Base-by-base conservation (phyloP, 371 early-diverging fungal species). In the Lichtheimia ornata region DNA sequence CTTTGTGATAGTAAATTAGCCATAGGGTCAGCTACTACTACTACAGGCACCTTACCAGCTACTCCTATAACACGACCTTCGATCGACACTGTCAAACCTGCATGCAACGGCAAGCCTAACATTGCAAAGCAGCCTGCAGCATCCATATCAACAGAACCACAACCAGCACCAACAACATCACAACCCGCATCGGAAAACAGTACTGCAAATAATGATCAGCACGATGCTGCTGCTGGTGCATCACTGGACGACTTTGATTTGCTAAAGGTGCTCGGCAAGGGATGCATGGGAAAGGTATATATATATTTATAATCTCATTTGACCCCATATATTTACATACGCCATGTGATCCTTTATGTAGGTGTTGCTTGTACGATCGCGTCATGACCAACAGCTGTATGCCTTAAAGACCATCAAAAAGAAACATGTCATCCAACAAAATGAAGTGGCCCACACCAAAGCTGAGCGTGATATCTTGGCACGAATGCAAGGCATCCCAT, bases 361-460 rank as follows among this genome's bases (percentile, higher is more conserved):
- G 35, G 35, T 35, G 11, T 63, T 90, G 50, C 70, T 91, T 41
- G 86, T 84, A 0, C 73, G 82, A 25, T 81, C 89, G 42, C 73
- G 68, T 44, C 70, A 70, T 53, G 74, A 79, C 25, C 67, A 74
- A 20, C 67, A 79, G 40, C 56, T 85, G 4, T 86, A 84, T 57
- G 93, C 93, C 0, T 59, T 94, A 5, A 94, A 94, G 64, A 81
- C 83, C 2, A 89, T 90, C 28, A 79, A 82, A 52, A 94, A 94
- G 58, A 71, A 86, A 24, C 77, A 78, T 69, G 82, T 89, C 13
- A 69, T 89, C 14, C 71, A 80, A 9, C 81, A 81, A 44, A 84
- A 85, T 22, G 92, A 84, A 67, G 69, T 87, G 27, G 70, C 70
- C 42, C 88, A 88, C 57, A 82, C 87, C 11, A 77, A 77, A n/a